Conservation (phyloP, 305 asterid species). For the Plantago coronopus region DNA sequence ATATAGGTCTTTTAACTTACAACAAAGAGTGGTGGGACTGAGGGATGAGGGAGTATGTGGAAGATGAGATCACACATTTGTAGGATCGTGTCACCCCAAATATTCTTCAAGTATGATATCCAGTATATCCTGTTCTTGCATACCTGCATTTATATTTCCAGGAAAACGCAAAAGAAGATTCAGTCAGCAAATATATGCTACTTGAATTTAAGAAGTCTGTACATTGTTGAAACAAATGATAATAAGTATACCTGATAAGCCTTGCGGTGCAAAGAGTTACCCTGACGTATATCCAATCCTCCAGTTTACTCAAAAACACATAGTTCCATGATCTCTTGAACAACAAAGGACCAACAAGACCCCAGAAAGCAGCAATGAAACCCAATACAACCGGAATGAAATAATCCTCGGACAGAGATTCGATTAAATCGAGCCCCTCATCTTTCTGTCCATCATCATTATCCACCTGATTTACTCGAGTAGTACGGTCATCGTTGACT, state of each 20-base stretch:
- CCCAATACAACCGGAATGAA: background rate
- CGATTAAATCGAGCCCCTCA: background rate
- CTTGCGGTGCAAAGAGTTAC: background rate
- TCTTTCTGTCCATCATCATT: background rate
- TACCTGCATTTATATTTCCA: no score
- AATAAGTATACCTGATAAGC: background rate
- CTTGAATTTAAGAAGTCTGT: no score
- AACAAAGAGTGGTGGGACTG: no score
- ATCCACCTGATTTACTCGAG: background rate
- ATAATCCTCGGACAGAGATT: background rate
- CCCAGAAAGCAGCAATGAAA: slow-evolving; percentile 1
- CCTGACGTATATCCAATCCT: slow-evolving; percentile 1
- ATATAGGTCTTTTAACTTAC: no score
- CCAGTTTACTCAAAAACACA: background rate
- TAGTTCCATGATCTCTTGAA: slow-evolving; percentile 9
- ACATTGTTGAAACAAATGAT: no score
- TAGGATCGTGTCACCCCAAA: no score
- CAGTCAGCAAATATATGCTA: no score
- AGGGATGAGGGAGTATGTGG: no score
- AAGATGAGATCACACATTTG: no score
- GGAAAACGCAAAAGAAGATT: no score
- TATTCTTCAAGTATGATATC: no score
- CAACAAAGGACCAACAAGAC: background rate
- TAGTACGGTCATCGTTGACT: background rate
- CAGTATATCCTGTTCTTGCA: no score